Evolutionary conservation across 2,329 filamentous ascomycete species (phyloP), one percentile per base, ranked within the genome.

Genomic region (Coniochaeta sp.): DNA sequence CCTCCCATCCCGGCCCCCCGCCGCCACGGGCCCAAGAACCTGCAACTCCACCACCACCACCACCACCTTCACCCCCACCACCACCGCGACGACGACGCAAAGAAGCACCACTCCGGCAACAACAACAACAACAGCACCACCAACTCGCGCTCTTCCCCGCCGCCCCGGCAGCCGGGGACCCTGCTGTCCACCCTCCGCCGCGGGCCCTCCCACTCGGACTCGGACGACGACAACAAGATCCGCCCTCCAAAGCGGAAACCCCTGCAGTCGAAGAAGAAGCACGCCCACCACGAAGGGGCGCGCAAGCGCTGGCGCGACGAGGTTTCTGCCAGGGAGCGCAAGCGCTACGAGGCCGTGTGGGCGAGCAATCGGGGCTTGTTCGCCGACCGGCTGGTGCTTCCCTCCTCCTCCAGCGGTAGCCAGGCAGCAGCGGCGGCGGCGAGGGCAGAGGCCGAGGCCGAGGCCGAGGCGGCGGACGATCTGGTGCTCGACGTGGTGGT

Each of bases 291-390:
- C 66, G 90, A 93, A 70, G 90, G 88, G 0, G 82, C 88, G 4
- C 82, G 90, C 19, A 87, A 85, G 67, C 83, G 89, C 7, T 95
- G 90, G 90, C 83, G 89, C 47, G 89, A 93, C 65, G 80, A 85
- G 62, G 83, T 95, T 47, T 90, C 88, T 0, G 81, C 84, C 55
- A 78, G 84, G 5, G 89, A 95, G 69, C 79, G 89, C n/a, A 89
- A 89, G 68, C 81, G 90, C 1, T 95, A 95, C 71, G 90, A 93
- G 71, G 90, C 89, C 2, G 83, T 95, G 1, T 95, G 90, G 89
- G 90, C 90, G 1, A 90, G 89, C 47, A 95, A 95, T 67, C 84
- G 86, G 56, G 90, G 90, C 0, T 61, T 85, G 0, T 73, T 84
- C 9, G 6, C 28, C 54, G 30, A 34, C 34, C 54, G 30, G 3